Evolutionary conservation across 306 rosid genomes (phyloP).

Genomic region (Acacia acuminata): DNA sequence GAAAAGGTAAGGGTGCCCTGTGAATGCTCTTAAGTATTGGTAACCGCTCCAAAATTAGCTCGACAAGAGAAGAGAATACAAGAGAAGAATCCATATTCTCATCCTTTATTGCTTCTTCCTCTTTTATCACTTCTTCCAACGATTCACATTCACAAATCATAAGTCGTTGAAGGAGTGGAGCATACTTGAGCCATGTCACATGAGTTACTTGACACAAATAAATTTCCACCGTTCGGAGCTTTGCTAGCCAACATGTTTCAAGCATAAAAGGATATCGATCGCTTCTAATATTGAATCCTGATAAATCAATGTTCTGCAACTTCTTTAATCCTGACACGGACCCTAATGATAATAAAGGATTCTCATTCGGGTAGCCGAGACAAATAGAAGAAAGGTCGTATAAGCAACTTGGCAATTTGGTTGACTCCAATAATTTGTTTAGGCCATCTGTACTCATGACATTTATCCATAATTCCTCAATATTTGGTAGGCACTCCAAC

Average conservation of each 20-base stretch:
- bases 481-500: not conserved
- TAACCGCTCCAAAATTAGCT: no score
- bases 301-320: fast-evolving
- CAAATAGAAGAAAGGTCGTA: fast-evolving
- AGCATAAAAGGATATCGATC: no score
- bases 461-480: no score
- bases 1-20: no score
- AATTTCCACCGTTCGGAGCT: no score
- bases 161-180: not conserved
- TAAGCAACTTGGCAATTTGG: not conserved
- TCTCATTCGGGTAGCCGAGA: fast-evolving
- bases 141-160: fast-evolving
- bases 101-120: no score
- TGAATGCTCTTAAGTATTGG: no score
- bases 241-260: no score
- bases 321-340: not conserved
- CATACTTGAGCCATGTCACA: not conserved
- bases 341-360: no score
- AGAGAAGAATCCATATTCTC: not conserved
- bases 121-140: not conserved
- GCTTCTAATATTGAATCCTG: not conserved
- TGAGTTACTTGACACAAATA: not conserved
- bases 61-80: no score
- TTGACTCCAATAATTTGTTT: not conserved
- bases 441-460: not conserved